Conservation (phyloP, 2,329 filamentous ascomycete species). For the Sphaerulina vaccinii region DNA sequence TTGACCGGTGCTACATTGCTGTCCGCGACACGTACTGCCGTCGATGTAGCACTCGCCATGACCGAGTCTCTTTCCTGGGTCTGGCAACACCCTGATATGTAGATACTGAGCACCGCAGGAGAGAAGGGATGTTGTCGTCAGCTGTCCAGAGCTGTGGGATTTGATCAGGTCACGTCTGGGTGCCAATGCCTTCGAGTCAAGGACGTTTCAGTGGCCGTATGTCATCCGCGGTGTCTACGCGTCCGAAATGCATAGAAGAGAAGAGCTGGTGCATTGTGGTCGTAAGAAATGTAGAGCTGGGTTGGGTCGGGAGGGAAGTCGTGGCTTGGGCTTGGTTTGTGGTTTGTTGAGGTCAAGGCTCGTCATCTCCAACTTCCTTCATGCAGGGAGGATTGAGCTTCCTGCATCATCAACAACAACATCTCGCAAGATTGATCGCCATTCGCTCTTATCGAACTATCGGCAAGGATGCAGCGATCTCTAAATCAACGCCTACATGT, state of each 20-base stretch:
- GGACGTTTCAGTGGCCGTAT: neutral
- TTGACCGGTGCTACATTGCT: slow-evolving; percentile 2
- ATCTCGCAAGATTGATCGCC: no score
- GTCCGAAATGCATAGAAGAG: neutral
- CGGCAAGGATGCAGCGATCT: no score
- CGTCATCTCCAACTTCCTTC: neutral
- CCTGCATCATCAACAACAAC: no score
- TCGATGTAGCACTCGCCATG: slow-evolving; percentile 7
- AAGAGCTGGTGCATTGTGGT: neutral
- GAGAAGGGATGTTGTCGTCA: neutral
- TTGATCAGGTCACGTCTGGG: no score
- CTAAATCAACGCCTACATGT: no score
- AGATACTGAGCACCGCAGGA: no score
- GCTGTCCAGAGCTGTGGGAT: no score
- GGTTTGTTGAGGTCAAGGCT: neutral
- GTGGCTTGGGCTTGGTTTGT: no score
- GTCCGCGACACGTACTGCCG: slow-evolving; percentile 6
- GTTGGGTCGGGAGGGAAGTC: neutral
- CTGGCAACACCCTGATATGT: no score
- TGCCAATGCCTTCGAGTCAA: neutral
- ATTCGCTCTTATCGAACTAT: no score
- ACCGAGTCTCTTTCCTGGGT: neutral
- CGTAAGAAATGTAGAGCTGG: neutral
- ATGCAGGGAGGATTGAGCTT: no score
- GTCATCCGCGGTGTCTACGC: neutral